Base-by-base conservation (phyloP, 768 basidiomycete species). In the Boletellus ananas region DNA sequence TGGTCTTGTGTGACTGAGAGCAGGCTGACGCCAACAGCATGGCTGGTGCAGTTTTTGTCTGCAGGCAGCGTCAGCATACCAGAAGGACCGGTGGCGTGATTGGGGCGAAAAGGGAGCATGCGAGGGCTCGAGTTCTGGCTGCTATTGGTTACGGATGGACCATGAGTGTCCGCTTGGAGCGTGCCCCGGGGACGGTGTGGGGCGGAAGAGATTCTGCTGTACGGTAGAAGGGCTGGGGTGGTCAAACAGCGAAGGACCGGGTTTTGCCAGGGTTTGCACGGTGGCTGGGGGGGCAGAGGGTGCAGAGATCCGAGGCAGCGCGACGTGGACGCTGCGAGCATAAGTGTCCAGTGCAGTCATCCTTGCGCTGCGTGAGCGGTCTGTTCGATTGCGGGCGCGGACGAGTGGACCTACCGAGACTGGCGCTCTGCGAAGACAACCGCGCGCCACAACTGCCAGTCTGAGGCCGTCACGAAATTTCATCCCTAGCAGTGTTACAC, bases 241-340 rank as follows among this genome's bases (percentile, higher is more conserved):
- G 55, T 45, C 52, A 49, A 45, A 50, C 47, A 53, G 29, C 17
- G 27, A 44, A 49, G 45, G 31, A 23, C 49, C 29, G 49, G 48
- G 41, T 50, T 52, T 36, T 49, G 60, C 50, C 43, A 52, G 47
- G 56, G 54, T 39, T 61, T 63, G 66, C 69, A 73, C 69, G 61
- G 58, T 44, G 58, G 58, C 44, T 61, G 57, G n/a, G 57, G 52
- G 39, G 42, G 48, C 51, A 62, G 57, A 61, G 62, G 60, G 58
- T 63, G 65, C 64, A 70, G 67, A 56, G 72, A 68, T 74, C 68
- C 73, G 75, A 80, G 77, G 79, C 29, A 29, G 29, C 81, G 83
- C 79, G 77, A 78, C 76, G 79, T 83, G 79, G 84, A 85, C 81
- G 80, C 85, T 82, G 81, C 81, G 72, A 87, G 79, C 87, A 90